phyloP scores from a whole-genome alignment of 768 basidiomycete genomes.

The Boletus rufocinnamomeus region DNA sequence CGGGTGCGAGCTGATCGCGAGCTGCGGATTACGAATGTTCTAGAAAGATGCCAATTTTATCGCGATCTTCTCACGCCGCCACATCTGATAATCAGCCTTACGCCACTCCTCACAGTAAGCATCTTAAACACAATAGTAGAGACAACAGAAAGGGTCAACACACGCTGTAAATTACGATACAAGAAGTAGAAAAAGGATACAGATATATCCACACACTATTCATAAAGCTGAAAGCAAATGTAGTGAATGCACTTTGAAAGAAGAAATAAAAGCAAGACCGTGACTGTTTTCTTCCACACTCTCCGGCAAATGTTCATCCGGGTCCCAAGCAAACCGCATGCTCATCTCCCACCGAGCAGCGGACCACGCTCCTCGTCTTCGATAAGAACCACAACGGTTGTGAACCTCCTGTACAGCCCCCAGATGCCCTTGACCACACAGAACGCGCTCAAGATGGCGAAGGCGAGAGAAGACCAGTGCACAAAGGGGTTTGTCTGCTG shows the following conservation, averaged over 20 bases:
- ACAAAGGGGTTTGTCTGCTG: slow-evolving; percentile 72
- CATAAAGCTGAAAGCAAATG: not conserved
- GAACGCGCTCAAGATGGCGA: slow-evolving; percentile 80
- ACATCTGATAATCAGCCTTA: slow-evolving; percentile 8
- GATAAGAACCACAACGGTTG: slow-evolving; percentile 57
- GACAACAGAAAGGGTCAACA: not conserved
- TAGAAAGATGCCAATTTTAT: slow-evolving; percentile 27
- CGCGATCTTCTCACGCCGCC: slow-evolving; percentile 14
- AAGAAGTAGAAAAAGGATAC: slow-evolving; percentile 3
- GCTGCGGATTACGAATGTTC: slow-evolving; percentile 29
- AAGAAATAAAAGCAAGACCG: not conserved
- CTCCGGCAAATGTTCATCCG: not conserved
- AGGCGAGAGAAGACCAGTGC: slow-evolving; percentile 87
- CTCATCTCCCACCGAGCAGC: slow-evolving; percentile 51
- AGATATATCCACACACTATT: slow-evolving; percentile 7
- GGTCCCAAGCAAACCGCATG: not conserved
- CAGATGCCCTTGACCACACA: slow-evolving; percentile 80
- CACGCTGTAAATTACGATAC: slow-evolving; percentile 7
- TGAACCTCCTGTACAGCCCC: slow-evolving; percentile 50
- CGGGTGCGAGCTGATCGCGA: not conserved
- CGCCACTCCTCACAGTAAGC: not conserved
- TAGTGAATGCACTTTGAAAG: not conserved
- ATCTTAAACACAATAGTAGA: not conserved
- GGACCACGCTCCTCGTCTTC: slow-evolving; percentile 89
- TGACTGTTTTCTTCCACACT: not conserved